Base-by-base conservation (phyloP, 257 asterid genomes). In the Capsicum baccatum region DNA sequence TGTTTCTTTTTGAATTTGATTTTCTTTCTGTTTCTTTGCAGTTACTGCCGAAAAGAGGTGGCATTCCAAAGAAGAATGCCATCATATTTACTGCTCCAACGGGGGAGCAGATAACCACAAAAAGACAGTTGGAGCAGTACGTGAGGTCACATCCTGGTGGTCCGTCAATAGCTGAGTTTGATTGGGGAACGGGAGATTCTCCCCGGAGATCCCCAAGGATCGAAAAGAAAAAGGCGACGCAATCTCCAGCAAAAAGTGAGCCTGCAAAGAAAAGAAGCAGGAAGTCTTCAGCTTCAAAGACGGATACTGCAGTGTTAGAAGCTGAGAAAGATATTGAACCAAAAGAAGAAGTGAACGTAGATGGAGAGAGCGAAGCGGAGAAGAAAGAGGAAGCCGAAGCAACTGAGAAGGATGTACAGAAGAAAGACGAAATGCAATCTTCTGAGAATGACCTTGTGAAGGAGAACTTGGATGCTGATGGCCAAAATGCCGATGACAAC, bases 181-280 rank as follows among this genome's bases (percentile, higher is more conserved):
- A 91, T 79, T 91, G 94, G 94, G 92, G 94, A 64, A 87, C 89
- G 60, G 92, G 92, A 79, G 94, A 91, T 81, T 89, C 91, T 21
- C 94, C 94, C 4, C 86, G 94, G 83, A 88, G 94, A 86, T 91
- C 94, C 11, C 82, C 91, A 19, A 91, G 94, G 86, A 91, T 91
- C 82, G 91, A 76, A 73, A 90, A 87, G 84, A 89, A 73, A 3
- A 91, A 87, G 84, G 82, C 78, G 33, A 74, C 89, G 59, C 91
- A 88, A 26, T 85, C 92, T n/a, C 80, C 87, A 8, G 84, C 78
- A 39, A 86, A 70, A 55, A 88, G 84, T 33, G 88, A 64, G 71
- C 81, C 92, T 47, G 90, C 89, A 55, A 91, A 86, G 85, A 90
- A 89, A 73, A 81, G 87, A 66, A 60, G 89, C 88, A 83, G 86